Evolutionary conservation across 306 rosid species (phyloP), one percentile per base, ranked within the genome.

Genomic region (Urtica urens): DNA sequence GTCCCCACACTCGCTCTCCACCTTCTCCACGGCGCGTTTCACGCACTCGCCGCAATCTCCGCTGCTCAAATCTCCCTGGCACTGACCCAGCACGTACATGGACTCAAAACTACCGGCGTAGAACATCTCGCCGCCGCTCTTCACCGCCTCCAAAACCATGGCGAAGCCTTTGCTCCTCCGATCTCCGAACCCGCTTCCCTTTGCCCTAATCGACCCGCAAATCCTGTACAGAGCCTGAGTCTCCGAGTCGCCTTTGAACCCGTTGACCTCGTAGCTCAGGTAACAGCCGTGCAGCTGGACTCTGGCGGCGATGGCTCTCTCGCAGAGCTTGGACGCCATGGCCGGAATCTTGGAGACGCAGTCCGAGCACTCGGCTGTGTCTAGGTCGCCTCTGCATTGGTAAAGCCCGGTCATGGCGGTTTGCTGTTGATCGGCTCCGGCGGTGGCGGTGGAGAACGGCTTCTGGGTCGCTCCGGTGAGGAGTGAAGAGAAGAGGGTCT

Each of bases 321-420:
- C 82, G 38, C 97, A 90, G 13, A 74, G 78, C 23, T 65, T 68
- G 9, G 21, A 56, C 6, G 71, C 57, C 71, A 62, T 54, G 23
- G 38, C 33, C 8, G 78, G 72, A 31, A 75, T 69, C 57, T 63
- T 76, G 54, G 58, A 49, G 15, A 88, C 75, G 30, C 97, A 88
- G 53, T 7, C 30, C 71, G 50, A 47, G 73, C 97, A 90, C 14
- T 84, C 66, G 10, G 69, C 49, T 53, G 41, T 40, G 3, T 75
- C 10, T 53, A 90, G 94, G 69, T 90, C 97, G 0, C 95, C 97
- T 35, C 97, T 67, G 76, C 97, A 90, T 78, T 90, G 95, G 69
- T 70, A 90, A n/a, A 53, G 40, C 3, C 84, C 95, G 12, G 41
- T 44, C 37, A 90, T 42, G 12, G 70, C 57, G 51, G 21, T 66